Percentiles rank a stretch among this genome's conserved stretches.
phyloP scores from a whole-genome alignment of 768 basidiomycete genomes.

The Tephrocybe sp. region DNA sequence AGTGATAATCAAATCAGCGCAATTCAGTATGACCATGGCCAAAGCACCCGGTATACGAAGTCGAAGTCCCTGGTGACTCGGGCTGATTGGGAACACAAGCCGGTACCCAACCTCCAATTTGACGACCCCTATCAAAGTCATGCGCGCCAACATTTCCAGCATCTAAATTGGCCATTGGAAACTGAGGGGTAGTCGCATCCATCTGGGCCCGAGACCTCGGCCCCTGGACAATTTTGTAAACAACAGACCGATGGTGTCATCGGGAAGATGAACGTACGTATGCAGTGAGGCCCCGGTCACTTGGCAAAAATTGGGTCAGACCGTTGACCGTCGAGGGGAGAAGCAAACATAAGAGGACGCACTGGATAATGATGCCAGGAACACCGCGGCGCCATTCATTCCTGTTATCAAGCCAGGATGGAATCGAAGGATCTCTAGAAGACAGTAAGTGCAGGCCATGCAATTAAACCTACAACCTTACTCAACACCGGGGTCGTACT shows the following conservation, averaged over 20 bases:
- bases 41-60: too few species aligned
- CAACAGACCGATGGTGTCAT: background rate
- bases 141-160: background rate
- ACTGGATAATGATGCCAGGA: constrained; percentile 1
- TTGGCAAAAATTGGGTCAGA: background rate
- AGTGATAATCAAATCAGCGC: too few species aligned
- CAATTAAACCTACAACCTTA: too few species aligned
- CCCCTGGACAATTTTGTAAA: background rate
- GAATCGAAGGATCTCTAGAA: background rate
- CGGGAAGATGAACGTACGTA: background rate
- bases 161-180: background rate
- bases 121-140: background rate
- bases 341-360: background rate
- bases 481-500: too few species aligned
- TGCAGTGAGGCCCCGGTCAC: background rate
- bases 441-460: background rate
- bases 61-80: too few species aligned
- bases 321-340: background rate
- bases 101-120: too few species aligned
- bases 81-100: too few species aligned
- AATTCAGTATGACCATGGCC: too few species aligned
- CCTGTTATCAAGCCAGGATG: background rate
- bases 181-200: background rate
- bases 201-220: background rate
- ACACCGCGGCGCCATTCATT: background rate